Evolutionary conservation across 2,329 filamentous ascomycete species (phyloP), one percentile per base, ranked within the genome.

Genomic region (Fusarium anguioides): DNA sequence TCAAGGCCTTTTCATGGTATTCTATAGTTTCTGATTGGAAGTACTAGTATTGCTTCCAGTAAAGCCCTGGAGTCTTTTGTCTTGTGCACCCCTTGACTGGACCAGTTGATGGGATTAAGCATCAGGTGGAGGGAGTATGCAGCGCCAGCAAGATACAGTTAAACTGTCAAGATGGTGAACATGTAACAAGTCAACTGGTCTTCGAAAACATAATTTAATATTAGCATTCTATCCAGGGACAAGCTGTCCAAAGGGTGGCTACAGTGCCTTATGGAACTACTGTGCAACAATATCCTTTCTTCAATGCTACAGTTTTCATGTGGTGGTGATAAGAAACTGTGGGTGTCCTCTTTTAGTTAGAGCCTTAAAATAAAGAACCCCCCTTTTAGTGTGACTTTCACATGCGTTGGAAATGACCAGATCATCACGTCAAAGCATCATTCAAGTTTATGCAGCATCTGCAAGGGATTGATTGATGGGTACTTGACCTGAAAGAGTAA

Each of bases 401-500:
- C 71, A 73, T 73, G 71, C 66, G 69, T 68, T 66, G 60, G 66
- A 72, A 71, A 63, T 72, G 70, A 72, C 70, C 70, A 72, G 68
- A 72, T 71, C 57, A 72, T 72, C 70, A 71, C 59, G 65, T 69
- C 70, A 68, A 72, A 63, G 60, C 70, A 72, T 68, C 65, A 72
- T 68, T 59, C 63, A 67, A 56, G 52, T 69, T 48, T 49, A 48
- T 68, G 64, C 59, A 54, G 35, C 40, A 17, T 23, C 37, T 60
- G 56, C 49, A 58, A 62, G 54, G 58, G 42, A 37, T 39, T 18
- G 37, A 29, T 33, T 50, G 18, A 20, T 12, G 26, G 39, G 39
- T 35, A 20, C 23, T 18, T 27, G 36, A 35, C 49, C 51, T 41
- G 39, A 64, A 55, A 37, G 31, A 59, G 66, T 56, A 64, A 40